A percentile compares a stretch with the other conserved stretches of the same genome.
Evolutionary conservation across 2,329 filamentous ascomycete species (phyloP).

Genomic region (Parafenestella ontariensis): DNA sequence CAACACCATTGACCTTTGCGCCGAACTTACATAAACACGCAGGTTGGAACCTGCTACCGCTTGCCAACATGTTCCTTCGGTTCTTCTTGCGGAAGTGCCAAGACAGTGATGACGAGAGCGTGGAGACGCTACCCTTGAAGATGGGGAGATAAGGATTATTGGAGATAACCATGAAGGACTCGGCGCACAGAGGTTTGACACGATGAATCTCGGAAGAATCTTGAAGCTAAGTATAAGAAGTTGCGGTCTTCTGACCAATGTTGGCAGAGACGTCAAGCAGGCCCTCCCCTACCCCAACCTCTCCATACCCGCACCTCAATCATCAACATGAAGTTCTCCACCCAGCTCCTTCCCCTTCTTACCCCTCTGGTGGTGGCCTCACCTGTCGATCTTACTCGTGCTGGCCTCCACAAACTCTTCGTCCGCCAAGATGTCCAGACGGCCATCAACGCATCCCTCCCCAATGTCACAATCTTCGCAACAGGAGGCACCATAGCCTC

Average conservation of each 20-base stretch:
- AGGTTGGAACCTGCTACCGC: neutral
- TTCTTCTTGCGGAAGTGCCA: conserved; percentile 8
- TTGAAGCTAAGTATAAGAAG: conserved; percentile 6
- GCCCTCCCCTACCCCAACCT: neutral
- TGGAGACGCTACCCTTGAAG: neutral
- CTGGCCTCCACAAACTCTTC: conserved; percentile 29
- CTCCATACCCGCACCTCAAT: neutral
- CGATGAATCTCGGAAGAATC: neutral
- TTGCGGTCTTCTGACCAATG: neutral
- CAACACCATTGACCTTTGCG: neutral
- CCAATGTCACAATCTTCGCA: conserved; percentile 64
- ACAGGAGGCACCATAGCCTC: conserved; percentile 68
- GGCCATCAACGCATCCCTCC: conserved; percentile 55
- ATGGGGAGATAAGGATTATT: conserved; percentile 11
- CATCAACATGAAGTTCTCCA: conserved; percentile 30
- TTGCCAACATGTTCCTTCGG: neutral
- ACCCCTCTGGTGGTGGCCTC: conserved; percentile 25
- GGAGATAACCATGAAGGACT: conserved; percentile 8
- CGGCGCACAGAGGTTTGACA: conserved; percentile 3
- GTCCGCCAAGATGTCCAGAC: conserved; percentile 41
- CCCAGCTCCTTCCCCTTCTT: conserved; percentile 29
- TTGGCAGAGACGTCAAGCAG: neutral
- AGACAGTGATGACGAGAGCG: conserved; percentile 7
- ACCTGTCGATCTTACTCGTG: conserved; percentile 26
- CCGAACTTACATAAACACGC: conserved; percentile 4